Percentiles rank a stretch among this genome's conserved stretches.
Conservation (phyloP, 108 stramenopile genomes). For the Nannochloropsis salina region DNA sequence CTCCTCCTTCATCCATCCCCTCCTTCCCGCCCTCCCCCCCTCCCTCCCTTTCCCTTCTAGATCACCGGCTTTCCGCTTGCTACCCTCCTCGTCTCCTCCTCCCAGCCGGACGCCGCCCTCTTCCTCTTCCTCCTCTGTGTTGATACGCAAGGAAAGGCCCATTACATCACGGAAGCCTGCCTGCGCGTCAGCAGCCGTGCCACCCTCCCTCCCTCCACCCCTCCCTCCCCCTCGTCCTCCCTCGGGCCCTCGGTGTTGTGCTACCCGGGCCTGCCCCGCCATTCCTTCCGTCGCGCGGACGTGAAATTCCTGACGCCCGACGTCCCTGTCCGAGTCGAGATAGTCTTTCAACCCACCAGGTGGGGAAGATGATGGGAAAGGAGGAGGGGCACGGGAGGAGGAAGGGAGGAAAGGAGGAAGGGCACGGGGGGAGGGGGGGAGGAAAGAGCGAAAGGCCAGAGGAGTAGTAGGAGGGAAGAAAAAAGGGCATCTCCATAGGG, state of each 20-base stretch:
- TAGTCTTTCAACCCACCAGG: neutral
- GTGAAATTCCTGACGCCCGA: neutral
- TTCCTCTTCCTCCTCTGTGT: too few species aligned
- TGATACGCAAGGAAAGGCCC: neutral
- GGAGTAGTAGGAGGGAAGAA: conserved; percentile 5
- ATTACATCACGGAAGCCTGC: too few species aligned
- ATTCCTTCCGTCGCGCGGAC: neutral
- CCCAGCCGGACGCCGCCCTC: neutral
- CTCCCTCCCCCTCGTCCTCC: too few species aligned
- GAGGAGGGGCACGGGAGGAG: too few species aligned
- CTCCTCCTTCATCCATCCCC: neutral
- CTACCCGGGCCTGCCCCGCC: neutral
- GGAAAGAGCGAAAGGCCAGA: neutral
- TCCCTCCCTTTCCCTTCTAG: neutral
- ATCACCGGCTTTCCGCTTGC: neutral
- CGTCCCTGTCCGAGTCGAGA: neutral
- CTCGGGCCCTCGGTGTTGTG: too few species aligned
- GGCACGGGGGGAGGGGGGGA: neutral
- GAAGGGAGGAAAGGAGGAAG: neutral
- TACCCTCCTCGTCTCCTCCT: neutral
- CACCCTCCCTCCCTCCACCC: too few species aligned
- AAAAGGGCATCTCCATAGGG: neutral
- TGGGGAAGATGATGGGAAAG: too few species aligned
- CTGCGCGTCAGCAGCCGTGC: too few species aligned
- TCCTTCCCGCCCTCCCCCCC: neutral